A percentile compares a stretch with the other conserved stretches of the same genome.
Conservation (phyloP, 495 filamentous ascomycete genomes). For the Trichoderma parareesei region DNA sequence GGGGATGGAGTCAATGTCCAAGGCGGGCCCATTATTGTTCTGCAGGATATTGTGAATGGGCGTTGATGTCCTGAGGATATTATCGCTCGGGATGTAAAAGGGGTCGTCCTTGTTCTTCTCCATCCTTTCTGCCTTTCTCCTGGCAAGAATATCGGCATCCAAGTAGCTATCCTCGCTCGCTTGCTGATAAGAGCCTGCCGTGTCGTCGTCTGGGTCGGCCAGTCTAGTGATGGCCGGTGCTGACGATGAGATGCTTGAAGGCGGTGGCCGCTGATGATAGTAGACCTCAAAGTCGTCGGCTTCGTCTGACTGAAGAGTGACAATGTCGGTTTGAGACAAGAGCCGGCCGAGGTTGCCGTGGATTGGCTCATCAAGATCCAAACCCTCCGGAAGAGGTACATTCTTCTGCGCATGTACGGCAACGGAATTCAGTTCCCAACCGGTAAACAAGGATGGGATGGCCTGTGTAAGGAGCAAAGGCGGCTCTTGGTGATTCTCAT, state of each 20-base stretch:
- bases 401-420: conserved; percentile 75
- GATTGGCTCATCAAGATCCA: conserved; percentile 74
- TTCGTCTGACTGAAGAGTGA: conserved; percentile 42
- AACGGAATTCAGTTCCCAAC: conserved; percentile 86
- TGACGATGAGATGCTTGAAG: conserved; percentile 28
- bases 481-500: conserved; percentile 49
- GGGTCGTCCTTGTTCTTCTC: conserved; percentile 87
- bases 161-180: conserved; percentile 48
- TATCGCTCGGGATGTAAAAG: conserved; percentile 73
- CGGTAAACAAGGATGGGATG: conserved; percentile 76
- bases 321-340: conserved; percentile 50
- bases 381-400: conserved; percentile 64
- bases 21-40: conserved; percentile 57
- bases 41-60: conserved; percentile 65
- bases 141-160: conserved; percentile 53
- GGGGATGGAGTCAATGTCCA: conserved; percentile 90
- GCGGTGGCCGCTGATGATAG: conserved; percentile 51
- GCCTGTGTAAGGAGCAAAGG: conserved; percentile 80
- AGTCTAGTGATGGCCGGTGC: conserved; percentile 48
- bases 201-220: conserved; percentile 33
- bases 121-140: conserved; percentile 56
- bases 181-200: conserved; percentile 55
- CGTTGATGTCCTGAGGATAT: conserved; percentile 44
- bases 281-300: conserved; percentile 62
- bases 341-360: conserved; percentile 62